phyloP scores from a whole-genome alignment of 2,329 filamentous ascomycete genomes.

The Polytolypa hystricis region DNA sequence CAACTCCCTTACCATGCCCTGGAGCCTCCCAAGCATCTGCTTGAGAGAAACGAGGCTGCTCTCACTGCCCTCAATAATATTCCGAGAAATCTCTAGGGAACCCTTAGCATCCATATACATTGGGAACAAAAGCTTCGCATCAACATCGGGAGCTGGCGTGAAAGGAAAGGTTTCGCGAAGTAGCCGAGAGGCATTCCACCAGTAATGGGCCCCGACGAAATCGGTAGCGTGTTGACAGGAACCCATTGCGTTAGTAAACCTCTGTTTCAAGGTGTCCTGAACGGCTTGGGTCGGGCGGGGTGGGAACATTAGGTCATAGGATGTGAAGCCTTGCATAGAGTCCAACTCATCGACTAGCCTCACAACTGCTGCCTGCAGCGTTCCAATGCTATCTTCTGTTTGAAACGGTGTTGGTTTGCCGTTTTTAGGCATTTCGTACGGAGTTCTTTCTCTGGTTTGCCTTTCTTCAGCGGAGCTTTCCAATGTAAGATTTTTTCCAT shows the following conservation, averaged over 20 bases:
- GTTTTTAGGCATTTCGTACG: slow-evolving; percentile 29
- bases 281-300: slow-evolving; percentile 5
- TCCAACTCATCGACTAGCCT: slow-evolving; percentile 76
- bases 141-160: slow-evolving; percentile 47
- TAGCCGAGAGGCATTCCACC: slow-evolving; percentile 71
- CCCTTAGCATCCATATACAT: slow-evolving; percentile 50
- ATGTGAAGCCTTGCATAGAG: slow-evolving; percentile 48
- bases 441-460: slow-evolving; percentile 51
- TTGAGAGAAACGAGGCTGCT: slow-evolving; percentile 63
- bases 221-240: slow-evolving; percentile 70
- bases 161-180: slow-evolving; percentile 50
- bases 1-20: slow-evolving; percentile 62
- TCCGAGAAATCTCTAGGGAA: slow-evolving; percentile 22
- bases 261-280: slow-evolving; percentile 22
- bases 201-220: slow-evolving; percentile 72
- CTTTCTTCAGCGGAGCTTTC: slow-evolving; percentile 49
- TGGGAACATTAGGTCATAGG: slow-evolving; percentile 9
- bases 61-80: slow-evolving; percentile 27
- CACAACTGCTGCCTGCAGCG: slow-evolving; percentile 66
- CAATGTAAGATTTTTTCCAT: slow-evolving; percentile 62
- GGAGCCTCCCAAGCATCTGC: slow-evolving; percentile 68
- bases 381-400: slow-evolving; percentile 67
- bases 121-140: slow-evolving; percentile 59
- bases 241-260: slow-evolving; percentile 56
- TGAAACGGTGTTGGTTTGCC: slow-evolving; percentile 34